Evolutionary conservation across 495 filamentous ascomycete species (phyloP).

Genomic region (Aspergillus cristatus): DNA sequence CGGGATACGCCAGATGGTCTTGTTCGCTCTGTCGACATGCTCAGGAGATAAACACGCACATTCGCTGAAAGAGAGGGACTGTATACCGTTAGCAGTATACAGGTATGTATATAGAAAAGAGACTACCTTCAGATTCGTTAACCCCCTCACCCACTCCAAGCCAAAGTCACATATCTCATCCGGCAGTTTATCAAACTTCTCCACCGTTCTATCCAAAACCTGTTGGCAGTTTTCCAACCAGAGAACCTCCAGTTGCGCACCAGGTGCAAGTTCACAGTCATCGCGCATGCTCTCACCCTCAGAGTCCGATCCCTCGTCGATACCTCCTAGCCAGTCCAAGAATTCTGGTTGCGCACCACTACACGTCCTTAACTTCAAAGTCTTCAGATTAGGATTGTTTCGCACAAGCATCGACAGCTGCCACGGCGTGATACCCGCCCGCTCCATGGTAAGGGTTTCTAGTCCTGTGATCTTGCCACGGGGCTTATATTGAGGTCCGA

Average conservation of each 20-base stretch:
- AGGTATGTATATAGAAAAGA: not conserved
- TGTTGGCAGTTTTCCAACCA: slow-evolving; percentile 24
- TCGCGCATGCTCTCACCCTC: slow-evolving; percentile 1
- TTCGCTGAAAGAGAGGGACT: slow-evolving; percentile 28
- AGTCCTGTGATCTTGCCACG: slow-evolving; percentile 10
- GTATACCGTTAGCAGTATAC: not conserved
- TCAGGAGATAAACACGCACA: slow-evolving; percentile 20
- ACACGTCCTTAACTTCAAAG: slow-evolving; percentile 24
- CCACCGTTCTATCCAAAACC: slow-evolving; percentile 4
- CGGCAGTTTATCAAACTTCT: slow-evolving; percentile 1
- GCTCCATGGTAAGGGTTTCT: slow-evolving; percentile 19
- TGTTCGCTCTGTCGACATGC: slow-evolving; percentile 18
- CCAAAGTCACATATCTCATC: slow-evolving; percentile 11
- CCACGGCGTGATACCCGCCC: slow-evolving; percentile 27
- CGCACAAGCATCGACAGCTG: slow-evolving; percentile 26
- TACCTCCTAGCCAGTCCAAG: slow-evolving; percentile 23
- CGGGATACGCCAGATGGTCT: slow-evolving; percentile 20
- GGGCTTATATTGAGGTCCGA: slow-evolving; percentile 8
- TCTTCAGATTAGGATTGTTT: slow-evolving; percentile 18
- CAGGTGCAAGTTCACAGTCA: slow-evolving; percentile 11
- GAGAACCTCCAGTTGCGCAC: slow-evolving; percentile 14
- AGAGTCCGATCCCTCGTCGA: slow-evolving; percentile 8
- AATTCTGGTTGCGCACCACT: slow-evolving; percentile 22
- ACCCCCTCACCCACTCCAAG: slow-evolving; percentile 19
- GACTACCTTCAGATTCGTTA: slow-evolving; percentile 16